Conservation (phyloP, 2,329 filamentous ascomycete genomes). For the Aspergillus cejpii region DNA sequence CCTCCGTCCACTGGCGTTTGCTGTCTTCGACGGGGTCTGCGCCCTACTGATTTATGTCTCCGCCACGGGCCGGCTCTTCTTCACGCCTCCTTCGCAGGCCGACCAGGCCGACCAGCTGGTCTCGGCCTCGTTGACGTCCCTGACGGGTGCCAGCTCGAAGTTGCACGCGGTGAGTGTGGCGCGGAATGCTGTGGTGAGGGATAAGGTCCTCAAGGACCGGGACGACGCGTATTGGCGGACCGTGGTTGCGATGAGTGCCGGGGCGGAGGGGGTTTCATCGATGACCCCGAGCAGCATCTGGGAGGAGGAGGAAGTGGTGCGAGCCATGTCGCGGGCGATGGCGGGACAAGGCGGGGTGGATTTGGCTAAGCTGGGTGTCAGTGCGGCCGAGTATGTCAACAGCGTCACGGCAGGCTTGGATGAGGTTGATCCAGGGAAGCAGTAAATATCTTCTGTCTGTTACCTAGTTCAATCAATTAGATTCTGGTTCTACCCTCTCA, state of each 20-base stretch:
- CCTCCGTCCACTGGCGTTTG: constrained; percentile 58
- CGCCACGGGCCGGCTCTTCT: constrained; percentile 72
- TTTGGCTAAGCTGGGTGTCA: constrained; percentile 37
- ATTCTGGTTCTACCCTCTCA: no score
- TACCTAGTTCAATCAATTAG: no score
- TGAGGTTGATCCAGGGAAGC: constrained; percentile 4
- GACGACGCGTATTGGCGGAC: constrained; percentile 66
- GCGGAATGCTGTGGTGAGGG: constrained; percentile 70
- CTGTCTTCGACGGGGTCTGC: constrained; percentile 56
- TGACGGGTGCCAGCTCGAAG: constrained; percentile 59
- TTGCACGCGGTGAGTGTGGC: constrained; percentile 67
- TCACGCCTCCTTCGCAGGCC: constrained; percentile 53
- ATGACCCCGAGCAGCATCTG: constrained; percentile 43
- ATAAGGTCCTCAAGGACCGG: constrained; percentile 61
- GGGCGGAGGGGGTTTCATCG: constrained; percentile 65
- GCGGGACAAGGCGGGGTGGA: constrained; percentile 54
- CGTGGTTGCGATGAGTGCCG: constrained; percentile 47
- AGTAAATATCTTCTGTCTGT: not conserved
- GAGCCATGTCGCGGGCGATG: constrained; percentile 67
- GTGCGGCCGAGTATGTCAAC: constrained; percentile 41
- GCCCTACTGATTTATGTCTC: constrained; percentile 66
- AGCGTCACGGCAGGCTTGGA: constrained; percentile 37
- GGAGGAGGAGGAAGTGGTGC: constrained; percentile 61
- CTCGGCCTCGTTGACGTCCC: constrained; percentile 43
- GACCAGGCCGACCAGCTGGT: constrained; percentile 58